Evolutionary conservation across 2,329 filamentous ascomycete species (phyloP).

Genomic region (Magnaporthiopsis rhizophila): DNA sequence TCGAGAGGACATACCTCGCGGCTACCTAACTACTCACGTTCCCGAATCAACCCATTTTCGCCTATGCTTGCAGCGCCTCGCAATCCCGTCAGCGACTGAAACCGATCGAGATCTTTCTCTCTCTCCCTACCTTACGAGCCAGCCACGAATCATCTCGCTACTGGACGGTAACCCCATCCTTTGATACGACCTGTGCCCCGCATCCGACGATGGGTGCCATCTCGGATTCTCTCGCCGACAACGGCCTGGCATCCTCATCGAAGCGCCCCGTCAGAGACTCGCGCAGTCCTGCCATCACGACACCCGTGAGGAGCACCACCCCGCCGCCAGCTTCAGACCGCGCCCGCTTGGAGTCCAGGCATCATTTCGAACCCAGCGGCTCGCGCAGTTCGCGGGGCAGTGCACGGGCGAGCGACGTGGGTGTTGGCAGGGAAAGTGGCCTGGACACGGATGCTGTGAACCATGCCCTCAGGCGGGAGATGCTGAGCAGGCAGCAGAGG

Average conservation of each 20-base stretch:
- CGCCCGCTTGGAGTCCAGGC: constrained; percentile 32
- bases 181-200: background rate
- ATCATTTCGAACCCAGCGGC: constrained; percentile 27
- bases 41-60: background rate
- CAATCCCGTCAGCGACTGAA: background rate
- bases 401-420: constrained; percentile 24
- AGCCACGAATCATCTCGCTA: background rate
- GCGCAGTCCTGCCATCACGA: constrained; percentile 24
- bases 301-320: constrained; percentile 31
- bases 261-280: constrained; percentile 26
- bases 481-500: constrained; percentile 37
- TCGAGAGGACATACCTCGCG: background rate
- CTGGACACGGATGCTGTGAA: constrained; percentile 44
- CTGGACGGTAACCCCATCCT: background rate
- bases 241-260: constrained; percentile 16
- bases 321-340: constrained; percentile 35
- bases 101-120: background rate
- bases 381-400: constrained; percentile 26
- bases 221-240: constrained; percentile 11
- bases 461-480: constrained; percentile 41
- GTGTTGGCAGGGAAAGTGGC: constrained; percentile 20
- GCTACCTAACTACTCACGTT: background rate
- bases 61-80: background rate
- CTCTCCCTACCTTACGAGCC: constrained; percentile 1
- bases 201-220: constrained; percentile 8